Percentiles rank a stretch among this genome's conserved stretches.
Conservation (phyloP, 805 yeast species). For the Zygoascus biomembranicola region DNA sequence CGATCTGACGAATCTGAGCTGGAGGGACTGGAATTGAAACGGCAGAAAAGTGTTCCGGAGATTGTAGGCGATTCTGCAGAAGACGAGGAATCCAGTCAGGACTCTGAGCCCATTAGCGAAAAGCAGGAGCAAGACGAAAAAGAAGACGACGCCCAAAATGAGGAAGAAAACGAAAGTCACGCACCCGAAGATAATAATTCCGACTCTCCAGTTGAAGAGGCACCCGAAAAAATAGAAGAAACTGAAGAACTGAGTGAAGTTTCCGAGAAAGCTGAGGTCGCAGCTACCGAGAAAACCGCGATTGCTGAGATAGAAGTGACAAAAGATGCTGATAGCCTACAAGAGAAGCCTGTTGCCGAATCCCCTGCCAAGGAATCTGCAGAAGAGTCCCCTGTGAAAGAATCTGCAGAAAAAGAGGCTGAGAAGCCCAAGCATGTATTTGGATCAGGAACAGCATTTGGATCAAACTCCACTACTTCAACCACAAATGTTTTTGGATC, state of each 20-base stretch:
- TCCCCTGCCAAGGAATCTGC: background rate
- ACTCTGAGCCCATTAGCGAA: background rate
- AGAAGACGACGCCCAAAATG: background rate
- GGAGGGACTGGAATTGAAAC: conserved; percentile 8
- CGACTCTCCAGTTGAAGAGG: background rate
- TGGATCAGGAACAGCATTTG: conserved; percentile 34
- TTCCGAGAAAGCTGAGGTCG: conserved; percentile 2
- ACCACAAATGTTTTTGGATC: conserved; percentile 7
- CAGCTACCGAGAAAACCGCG: background rate
- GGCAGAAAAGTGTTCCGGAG: background rate
- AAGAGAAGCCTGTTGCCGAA: background rate
- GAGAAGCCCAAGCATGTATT: conserved; percentile 23
- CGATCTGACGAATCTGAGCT: background rate
- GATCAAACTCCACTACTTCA: background rate
- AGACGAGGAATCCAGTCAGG: background rate
- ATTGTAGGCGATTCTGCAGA: background rate
- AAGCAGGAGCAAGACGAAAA: background rate
- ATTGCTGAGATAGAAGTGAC: conserved; percentile 5
- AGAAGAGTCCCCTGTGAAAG: background rate
- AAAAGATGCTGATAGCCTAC: background rate
- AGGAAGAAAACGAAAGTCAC: background rate
- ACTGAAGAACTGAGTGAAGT: conserved; percentile 4
- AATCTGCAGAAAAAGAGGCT: conserved; percentile 5
- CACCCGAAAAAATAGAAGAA: conserved; percentile 3
- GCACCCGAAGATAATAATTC: background rate